Percentiles rank a stretch among this genome's conserved stretches.
phyloP scores from a whole-genome alignment of 441 rosid species.

The Aquilaria agallochum region DNA sequence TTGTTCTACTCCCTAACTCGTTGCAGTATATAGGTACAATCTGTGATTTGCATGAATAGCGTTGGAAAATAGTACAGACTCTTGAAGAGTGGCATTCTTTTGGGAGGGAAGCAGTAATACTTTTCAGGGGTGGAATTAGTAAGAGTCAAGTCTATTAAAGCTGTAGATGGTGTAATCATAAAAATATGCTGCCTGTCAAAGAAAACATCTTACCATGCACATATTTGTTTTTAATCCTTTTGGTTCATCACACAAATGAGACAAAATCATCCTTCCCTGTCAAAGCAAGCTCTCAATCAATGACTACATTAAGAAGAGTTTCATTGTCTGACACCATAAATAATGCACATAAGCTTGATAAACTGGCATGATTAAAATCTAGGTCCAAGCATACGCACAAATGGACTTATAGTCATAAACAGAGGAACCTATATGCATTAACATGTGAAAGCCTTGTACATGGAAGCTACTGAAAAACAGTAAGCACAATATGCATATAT shows the following conservation, averaged over 20 bases:
- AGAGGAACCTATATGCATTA: not conserved
- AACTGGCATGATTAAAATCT: not conserved
- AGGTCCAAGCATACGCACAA: not conserved
- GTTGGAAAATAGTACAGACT: no score
- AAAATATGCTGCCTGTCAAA: not conserved
- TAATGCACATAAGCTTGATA: not conserved
- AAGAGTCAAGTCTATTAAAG: not conserved
- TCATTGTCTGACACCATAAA: no score
- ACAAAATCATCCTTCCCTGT: slow-evolving; percentile 98
- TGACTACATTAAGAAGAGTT: slow-evolving; percentile 1
- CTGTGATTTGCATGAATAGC: no score
- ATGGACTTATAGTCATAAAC: not conserved
- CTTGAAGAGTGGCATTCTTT: no score
- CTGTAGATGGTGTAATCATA: not conserved
- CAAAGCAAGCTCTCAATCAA: slow-evolving; percentile 26
- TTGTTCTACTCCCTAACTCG: no score
- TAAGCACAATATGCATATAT: no score
- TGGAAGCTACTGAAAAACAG: no score
- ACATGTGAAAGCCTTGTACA: no score
- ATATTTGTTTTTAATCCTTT: slow-evolving; percentile 97
- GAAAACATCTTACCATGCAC: slow-evolving; percentile 71
- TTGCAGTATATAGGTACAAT: no score
- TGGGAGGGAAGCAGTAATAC: no score
- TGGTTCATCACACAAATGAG: slow-evolving; percentile 97
- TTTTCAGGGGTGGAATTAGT: no score